Evolutionary conservation across 2,329 filamentous ascomycete genomes (phyloP).

Genomic region (Aspergillus terreus): DNA sequence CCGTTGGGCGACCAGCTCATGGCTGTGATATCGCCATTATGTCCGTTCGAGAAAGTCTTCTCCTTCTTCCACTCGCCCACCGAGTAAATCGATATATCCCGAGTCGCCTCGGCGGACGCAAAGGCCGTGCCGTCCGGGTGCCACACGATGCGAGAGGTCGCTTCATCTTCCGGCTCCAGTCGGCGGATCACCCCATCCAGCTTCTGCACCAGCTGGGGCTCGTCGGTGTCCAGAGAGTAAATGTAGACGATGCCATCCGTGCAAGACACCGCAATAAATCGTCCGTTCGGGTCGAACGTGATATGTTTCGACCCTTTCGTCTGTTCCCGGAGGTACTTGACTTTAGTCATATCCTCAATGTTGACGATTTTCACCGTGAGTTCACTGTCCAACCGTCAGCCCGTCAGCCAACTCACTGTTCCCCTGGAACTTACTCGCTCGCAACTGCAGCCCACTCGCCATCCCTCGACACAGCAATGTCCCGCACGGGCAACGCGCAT

Average conservation of each 20-base stretch:
- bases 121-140: conserved; percentile 93
- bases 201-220: conserved; percentile 76
- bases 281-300: conserved; percentile 77
- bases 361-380: conserved; percentile 86
- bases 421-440: conserved; percentile 64
- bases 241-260: conserved; percentile 87
- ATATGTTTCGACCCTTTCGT: conserved; percentile 85
- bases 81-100: conserved; percentile 84
- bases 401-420: not conserved
- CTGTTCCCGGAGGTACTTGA: conserved; percentile 79
- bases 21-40: conserved; percentile 80
- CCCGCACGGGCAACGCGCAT: conserved; percentile 79
- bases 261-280: conserved; percentile 74
- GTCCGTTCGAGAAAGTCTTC: conserved; percentile 71
- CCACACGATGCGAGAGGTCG: conserved; percentile 74
- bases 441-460: conserved; percentile 86
- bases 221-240: conserved; percentile 74
- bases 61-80: conserved; percentile 86
- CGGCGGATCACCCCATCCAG: conserved; percentile 81
- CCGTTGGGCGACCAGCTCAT: conserved; percentile 94
- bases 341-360: conserved; percentile 69
- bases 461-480: conserved; percentile 78
- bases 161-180: conserved; percentile 72
- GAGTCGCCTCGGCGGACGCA: conserved; percentile 74
- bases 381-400: conserved; percentile 52